phyloP scores from a whole-genome alignment of 257 asterid species.

The Rauvolfia tetraphylla region DNA sequence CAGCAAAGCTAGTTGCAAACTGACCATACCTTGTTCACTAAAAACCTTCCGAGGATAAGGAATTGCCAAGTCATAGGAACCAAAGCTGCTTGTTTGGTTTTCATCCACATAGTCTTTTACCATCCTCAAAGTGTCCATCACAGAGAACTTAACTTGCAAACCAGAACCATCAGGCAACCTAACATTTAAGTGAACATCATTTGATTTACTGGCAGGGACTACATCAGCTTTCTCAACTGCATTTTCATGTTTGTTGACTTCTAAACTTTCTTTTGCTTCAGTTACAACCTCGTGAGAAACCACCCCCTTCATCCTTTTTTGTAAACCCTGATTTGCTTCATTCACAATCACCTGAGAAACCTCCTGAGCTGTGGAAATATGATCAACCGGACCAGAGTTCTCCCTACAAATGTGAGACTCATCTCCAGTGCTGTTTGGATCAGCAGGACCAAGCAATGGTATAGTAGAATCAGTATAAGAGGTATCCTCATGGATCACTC shows the following conservation, averaged over 20 bases:
- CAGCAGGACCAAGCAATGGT: slow-evolving; percentile 28
- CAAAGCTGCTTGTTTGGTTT: slow-evolving; percentile 47
- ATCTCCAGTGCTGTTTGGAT: slow-evolving; percentile 27
- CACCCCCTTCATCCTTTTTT: slow-evolving; percentile 22
- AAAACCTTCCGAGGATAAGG: slow-evolving; percentile 97
- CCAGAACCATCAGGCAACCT: slow-evolving; percentile 69
- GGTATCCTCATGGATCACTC: slow-evolving; percentile 28
- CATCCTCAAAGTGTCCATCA: slow-evolving; percentile 61
- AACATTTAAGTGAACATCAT: slow-evolving; percentile 68
- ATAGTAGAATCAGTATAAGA: slow-evolving; percentile 31
- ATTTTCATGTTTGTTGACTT: slow-evolving; percentile 23
- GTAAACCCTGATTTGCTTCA: slow-evolving; percentile 29
- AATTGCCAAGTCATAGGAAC: slow-evolving; percentile 69
- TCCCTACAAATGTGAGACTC: slow-evolving; percentile 26
- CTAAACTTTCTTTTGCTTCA: slow-evolving; percentile 30
- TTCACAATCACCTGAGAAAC: slow-evolving; percentile 31
- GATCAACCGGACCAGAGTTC: slow-evolving; percentile 21
- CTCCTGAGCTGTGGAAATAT: slow-evolving; percentile 24
- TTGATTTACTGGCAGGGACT: slow-evolving; percentile 39
- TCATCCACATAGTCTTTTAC: slow-evolving; percentile 59
- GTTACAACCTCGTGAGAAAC: slow-evolving; percentile 30
- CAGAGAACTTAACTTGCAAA: slow-evolving; percentile 55
- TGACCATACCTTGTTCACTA: slow-evolving; percentile 58
- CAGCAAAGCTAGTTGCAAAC: background rate
- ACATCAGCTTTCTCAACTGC: slow-evolving; percentile 39